A percentile compares a stretch with the other conserved stretches of the same genome.
These are phyloP conservation scores for Diaporthe caulivora DNA, from an alignment of 2,329 filamentous ascomycete species.

Conservation along the genomic window DNA sequence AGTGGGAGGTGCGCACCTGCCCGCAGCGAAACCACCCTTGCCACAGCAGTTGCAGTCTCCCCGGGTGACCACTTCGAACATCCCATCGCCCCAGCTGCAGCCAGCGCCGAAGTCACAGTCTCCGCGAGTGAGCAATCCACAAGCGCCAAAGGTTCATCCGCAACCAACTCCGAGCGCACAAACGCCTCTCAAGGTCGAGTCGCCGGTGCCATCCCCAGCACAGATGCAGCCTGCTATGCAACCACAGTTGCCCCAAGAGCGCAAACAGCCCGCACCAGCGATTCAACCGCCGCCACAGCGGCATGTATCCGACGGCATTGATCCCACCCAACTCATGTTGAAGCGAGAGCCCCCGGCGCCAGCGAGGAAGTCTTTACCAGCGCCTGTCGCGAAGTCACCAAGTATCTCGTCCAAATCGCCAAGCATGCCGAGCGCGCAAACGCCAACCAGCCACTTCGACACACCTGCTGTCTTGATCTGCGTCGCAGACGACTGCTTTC, in stretches of 20 bases:
- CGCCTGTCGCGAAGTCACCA: conserved; percentile 49
- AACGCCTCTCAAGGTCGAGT: not conserved
- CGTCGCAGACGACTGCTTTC: conserved; percentile 82
- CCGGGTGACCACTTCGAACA: not conserved
- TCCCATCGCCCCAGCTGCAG: conserved; percentile 2
- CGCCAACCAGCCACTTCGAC: conserved; percentile 57
- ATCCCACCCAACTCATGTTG: conserved; percentile 39
- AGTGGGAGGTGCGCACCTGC: conserved; percentile 1
- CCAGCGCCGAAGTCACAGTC: not conserved
- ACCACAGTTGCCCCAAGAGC: conserved; percentile 24
- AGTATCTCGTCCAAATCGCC: conserved; percentile 51
- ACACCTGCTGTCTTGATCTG: conserved; percentile 72
- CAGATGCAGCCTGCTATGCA: not conserved
- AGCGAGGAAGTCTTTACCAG: conserved; percentile 41
- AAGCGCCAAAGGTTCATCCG: not conserved
- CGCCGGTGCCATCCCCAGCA: not conserved
- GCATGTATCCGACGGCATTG: conserved; percentile 33
- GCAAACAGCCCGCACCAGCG: conserved; percentile 3
- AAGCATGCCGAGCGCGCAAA: conserved; percentile 35
- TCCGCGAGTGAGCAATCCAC: not conserved
- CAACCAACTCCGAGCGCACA: not conserved
- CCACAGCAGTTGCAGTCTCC: conserved; percentile 6
- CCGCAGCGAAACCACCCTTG: not conserved
- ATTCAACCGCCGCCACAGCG: conserved; percentile 7
- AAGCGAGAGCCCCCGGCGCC: conserved; percentile 29